A percentile compares a stretch with the other conserved stretches of the same genome.
Evolutionary conservation across 139 green algal species (phyloP).

Genomic region (Chlorella sp.): DNA sequence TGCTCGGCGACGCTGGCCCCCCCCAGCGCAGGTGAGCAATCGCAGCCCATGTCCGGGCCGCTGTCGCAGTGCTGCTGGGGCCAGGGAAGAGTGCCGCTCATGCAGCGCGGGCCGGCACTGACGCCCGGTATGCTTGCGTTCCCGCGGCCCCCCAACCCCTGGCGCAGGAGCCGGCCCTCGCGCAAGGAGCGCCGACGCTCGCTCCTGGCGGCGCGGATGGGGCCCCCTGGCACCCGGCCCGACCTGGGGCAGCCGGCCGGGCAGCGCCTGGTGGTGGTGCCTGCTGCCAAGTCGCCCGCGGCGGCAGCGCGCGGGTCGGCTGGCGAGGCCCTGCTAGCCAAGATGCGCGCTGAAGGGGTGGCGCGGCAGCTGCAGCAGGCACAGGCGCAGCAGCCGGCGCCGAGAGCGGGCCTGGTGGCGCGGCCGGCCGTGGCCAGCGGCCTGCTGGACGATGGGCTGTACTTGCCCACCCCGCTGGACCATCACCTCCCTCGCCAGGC

Average conservation of each 20-base stretch:
- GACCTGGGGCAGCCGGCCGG: slow-evolving; percentile 1
- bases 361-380: no score
- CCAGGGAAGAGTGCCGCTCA: background rate
- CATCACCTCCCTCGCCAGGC: no score
- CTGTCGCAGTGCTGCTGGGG: background rate
- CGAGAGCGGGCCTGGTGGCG: no score
- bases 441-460: no score
- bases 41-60: no score
- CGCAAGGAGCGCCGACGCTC: background rate
- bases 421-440: no score
- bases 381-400: no score
- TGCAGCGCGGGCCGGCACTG: background rate
- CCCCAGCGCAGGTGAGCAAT: background rate
- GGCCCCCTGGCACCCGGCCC: background rate
- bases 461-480: no score
- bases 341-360: no score
- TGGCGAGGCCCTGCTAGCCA: no score
- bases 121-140: background rate
- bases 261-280: background rate
- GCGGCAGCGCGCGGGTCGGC: no score
- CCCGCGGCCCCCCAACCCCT: background rate
- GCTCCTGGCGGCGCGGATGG: slow-evolving; percentile 10
- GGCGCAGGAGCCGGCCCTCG: background rate
- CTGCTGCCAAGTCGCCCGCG: background rate
- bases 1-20: background rate